Base-by-base conservation (phyloP, 2,329 filamentous ascomycete species). In the Coleophoma eucalyptorum region DNA sequence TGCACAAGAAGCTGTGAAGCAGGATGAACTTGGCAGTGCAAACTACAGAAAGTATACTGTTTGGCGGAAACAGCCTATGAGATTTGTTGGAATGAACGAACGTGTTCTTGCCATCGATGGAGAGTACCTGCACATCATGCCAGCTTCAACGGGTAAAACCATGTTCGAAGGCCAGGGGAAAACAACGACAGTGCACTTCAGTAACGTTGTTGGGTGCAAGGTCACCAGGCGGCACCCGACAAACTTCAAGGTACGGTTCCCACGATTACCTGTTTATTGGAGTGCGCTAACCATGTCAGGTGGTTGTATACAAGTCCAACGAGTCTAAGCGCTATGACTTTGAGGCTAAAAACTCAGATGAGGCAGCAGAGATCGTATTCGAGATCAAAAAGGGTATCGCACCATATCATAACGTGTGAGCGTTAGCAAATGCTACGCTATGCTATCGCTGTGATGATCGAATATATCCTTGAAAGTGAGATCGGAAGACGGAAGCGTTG, bases 81-180 rank as follows among this genome's bases (percentile, higher is more conserved):
- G 87, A 20, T 87, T 94, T 60, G 84, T 89, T 40, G 84, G 83
- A 4, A 80, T 87, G 62, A 88, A 89, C 53, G 87, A 91, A 60
- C 82, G 88, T 51, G 81, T 90, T 10, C 73, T 94, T 40, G 84
- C 87, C 43, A 89, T 95, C 57, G 89, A 93, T 60, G 88, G 88
- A 53, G 90, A 95, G 66, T 94, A 92, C 66, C 83, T 95, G 55
- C 89, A 93, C 68, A 90, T 95, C 60, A 86, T 90, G 79, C 88
- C 89, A 21, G 77, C 81, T 2, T 80, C 80, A 2, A 79, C 79
- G 10, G 84, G 84, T 35, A 89, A 87, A 64, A 80, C 82, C 11
- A 71, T 83, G 51, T 79, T 82, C 52, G 83, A 86, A 50, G 78
- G 76, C 19, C 77, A 75, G 50, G 81, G 81, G 34, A 91, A 90